Evolutionary conservation across 169 alveolate species (phyloP).

Genomic region (Eimeria falciformis): DNA sequence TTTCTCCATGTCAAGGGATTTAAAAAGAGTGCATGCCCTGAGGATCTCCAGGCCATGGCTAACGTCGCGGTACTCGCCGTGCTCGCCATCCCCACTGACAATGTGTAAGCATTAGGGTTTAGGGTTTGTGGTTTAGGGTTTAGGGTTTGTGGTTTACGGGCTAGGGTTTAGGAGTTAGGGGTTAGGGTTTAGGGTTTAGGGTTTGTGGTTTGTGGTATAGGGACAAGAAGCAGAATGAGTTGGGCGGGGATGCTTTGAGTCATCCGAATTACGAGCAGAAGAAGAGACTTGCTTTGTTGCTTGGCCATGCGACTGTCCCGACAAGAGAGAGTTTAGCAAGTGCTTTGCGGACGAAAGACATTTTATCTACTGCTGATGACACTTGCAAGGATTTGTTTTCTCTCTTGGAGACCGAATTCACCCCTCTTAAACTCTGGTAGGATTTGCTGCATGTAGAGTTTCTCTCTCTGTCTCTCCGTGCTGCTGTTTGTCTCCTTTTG

Average conservation of each 20-base stretch:
- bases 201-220: neutral
- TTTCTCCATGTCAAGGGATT: constrained; percentile 89
- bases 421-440: constrained; percentile 82
- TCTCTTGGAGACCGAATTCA: constrained; percentile 84
- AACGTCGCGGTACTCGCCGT: constrained; percentile 91
- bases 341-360: constrained; percentile 86
- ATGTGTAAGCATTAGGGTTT: too few species aligned
- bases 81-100: constrained; percentile 71
- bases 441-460: neutral
- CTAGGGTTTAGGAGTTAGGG: constrained; percentile 76
- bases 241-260: neutral
- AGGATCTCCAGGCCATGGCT: constrained; percentile 86
- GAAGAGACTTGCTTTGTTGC: constrained; percentile 88
- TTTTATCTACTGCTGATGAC: constrained; percentile 85
- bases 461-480: neutral
- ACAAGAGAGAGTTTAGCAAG: constrained; percentile 88
- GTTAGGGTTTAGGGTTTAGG: neutral
- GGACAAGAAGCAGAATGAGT: constrained; percentile 49
- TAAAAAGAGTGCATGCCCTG: constrained; percentile 87
- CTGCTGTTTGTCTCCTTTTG: neutral
- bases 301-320: constrained; percentile 91
- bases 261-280: constrained; percentile 84
- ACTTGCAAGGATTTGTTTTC: constrained; percentile 86
- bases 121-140: constrained; percentile 81
- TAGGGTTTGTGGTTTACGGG: constrained; percentile 83